Percentiles rank a stretch among this genome's conserved stretches.
Conservation (phyloP, 805 yeast genomes). For the Ogataea naganishii region DNA sequence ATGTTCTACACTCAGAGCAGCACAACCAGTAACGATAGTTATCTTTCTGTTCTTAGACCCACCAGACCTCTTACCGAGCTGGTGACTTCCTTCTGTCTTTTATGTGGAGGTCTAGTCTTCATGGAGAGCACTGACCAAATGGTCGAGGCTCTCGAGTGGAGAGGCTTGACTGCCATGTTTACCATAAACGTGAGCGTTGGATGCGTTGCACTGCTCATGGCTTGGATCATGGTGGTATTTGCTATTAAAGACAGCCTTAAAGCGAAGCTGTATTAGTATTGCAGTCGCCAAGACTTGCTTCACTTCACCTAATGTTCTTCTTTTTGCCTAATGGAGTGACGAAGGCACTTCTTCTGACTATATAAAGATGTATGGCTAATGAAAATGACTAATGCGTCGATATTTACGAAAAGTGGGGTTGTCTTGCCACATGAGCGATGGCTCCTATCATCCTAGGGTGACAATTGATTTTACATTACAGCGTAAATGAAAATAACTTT, state of each 20-base stretch:
- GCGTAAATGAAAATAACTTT: no score
- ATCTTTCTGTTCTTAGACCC: constrained; percentile 30
- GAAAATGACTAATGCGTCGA: no score
- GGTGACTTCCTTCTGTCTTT: constrained; percentile 64
- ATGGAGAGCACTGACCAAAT: constrained; percentile 89
- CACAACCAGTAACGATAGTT: constrained; percentile 12
- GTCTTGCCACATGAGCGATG: no score
- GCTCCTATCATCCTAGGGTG: no score
- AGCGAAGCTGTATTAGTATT: no score
- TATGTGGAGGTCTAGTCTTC: constrained; percentile 86
- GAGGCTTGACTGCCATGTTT: constrained; percentile 85
- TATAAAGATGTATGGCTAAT: no score
- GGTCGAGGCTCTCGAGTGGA: constrained; percentile 69
- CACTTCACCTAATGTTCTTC: no score
- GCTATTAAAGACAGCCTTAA: constrained; percentile 48
- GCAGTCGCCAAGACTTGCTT: no score
- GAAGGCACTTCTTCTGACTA: no score
- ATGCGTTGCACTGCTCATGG: constrained; percentile 67
- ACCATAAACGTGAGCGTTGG: constrained; percentile 85
- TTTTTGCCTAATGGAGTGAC: no score
- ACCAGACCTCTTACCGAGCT: constrained; percentile 83
- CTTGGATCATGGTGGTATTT: constrained; percentile 73
- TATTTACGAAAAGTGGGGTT: no score
- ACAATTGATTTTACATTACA: no score
- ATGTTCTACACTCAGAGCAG: constrained; percentile 35